phyloP scores from a whole-genome alignment of 2,329 filamentous ascomycete species.

The Colletotrichum spaethianum region DNA sequence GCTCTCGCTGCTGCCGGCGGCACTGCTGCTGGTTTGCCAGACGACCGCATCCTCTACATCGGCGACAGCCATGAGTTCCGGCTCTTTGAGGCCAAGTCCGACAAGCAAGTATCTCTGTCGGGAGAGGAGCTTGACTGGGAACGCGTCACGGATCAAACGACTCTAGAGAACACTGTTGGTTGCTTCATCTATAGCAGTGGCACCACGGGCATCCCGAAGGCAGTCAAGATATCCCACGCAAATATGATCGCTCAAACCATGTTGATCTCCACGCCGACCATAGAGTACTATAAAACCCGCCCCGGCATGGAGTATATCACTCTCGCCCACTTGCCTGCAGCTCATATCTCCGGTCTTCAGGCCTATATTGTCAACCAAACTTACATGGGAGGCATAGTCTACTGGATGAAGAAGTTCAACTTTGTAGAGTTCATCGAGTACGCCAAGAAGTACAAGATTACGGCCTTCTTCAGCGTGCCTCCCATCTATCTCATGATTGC shows the following conservation, averaged over 20 bases:
- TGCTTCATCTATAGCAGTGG: slow-evolving; percentile 64
- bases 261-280: slow-evolving; percentile 49
- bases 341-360: slow-evolving; percentile 62
- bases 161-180: slow-evolving; percentile 58
- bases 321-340: slow-evolving; percentile 60
- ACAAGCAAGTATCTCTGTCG: slow-evolving; percentile 51
- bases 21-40: slow-evolving; percentile 58
- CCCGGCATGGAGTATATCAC: slow-evolving; percentile 50
- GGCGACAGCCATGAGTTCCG: slow-evolving; percentile 43
- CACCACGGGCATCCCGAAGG: slow-evolving; percentile 64
- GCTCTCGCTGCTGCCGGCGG: slow-evolving; percentile 64
- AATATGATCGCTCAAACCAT: slow-evolving; percentile 58
- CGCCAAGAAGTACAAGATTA: slow-evolving; percentile 64
- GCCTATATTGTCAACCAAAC: slow-evolving; percentile 58
- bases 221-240: slow-evolving; percentile 60
- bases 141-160: slow-evolving; percentile 63
- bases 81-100: slow-evolving; percentile 48
- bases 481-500: slow-evolving; percentile 73
- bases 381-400: slow-evolving; percentile 63
- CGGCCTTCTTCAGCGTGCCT: slow-evolving; percentile 71
- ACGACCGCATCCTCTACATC: slow-evolving; percentile 47
- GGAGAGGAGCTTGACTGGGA: slow-evolving; percentile 64
- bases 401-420: slow-evolving; percentile 76
- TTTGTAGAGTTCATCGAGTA: slow-evolving; percentile 69
- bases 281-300: slow-evolving; percentile 48